Evolutionary conservation across 768 basidiomycete species (phyloP).

Genomic region (Polyporus arcularius): DNA sequence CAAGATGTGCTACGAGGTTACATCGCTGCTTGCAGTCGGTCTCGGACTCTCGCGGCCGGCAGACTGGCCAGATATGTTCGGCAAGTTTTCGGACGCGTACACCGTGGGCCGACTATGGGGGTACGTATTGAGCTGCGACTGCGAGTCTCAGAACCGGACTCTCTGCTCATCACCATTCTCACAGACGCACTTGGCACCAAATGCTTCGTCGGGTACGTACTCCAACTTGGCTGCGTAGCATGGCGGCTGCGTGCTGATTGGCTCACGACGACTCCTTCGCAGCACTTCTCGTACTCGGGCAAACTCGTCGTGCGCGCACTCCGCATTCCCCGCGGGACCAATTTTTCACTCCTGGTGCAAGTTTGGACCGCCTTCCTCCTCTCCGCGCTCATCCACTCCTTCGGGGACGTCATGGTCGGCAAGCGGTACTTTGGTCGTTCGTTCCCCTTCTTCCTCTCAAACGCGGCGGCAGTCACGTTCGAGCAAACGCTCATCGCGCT

Average conservation of each 20-base stretch:
- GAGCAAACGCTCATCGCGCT: constrained; percentile 16
- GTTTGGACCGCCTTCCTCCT: constrained; percentile 22
- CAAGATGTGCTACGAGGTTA: constrained; percentile 11
- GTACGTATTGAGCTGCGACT: constrained; percentile 3
- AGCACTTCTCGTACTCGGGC: constrained; percentile 16
- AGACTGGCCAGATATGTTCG: constrained; percentile 23
- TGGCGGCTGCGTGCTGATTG: too few species aligned
- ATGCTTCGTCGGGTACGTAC: constrained; percentile 18
- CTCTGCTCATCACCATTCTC: not conserved
- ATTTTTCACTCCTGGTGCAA: constrained; percentile 20
- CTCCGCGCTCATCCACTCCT: constrained; percentile 18
- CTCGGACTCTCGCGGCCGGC: constrained; percentile 3
- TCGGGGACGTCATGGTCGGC: constrained; percentile 23
- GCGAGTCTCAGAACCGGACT: too few species aligned
- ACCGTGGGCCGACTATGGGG: constrained; percentile 25
- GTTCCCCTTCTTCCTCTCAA: constrained; percentile 18
- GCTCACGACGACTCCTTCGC: not conserved
- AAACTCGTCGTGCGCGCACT: constrained; percentile 12
- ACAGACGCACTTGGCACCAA: constrained; percentile 24
- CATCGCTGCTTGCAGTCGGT: constrained; percentile 9
- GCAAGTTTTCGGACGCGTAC: constrained; percentile 19
- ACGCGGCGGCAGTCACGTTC: constrained; percentile 20
- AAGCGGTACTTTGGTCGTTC: constrained; percentile 11
- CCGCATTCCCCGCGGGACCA: constrained; percentile 11
- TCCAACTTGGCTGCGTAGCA: not conserved